Evolutionary conservation across 139 green algal genomes (phyloP), one percentile per base, ranked within the genome.

Genomic region (Haematococcus sp.): DNA sequence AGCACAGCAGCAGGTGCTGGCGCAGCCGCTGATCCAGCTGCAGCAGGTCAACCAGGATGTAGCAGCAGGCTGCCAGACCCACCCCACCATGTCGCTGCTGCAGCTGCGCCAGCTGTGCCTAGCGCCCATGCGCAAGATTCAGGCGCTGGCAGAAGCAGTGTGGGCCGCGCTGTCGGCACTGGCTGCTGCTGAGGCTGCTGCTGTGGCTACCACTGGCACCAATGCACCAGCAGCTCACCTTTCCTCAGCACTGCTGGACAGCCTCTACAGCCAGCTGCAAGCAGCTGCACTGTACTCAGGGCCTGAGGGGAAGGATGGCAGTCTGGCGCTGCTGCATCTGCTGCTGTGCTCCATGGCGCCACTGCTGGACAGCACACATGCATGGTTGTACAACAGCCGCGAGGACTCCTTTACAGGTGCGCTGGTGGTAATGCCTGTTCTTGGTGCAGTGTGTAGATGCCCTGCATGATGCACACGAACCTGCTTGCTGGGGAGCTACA

Each of bases 241-340:
- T 30, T 68, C 61, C 32, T 46, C 25, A 13, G 31, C 33, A 13
- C 61, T 68, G 61, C 31, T 68, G 30, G 61, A 68, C 35, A 22
- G 15, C 2, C 31, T 68, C 33, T 5, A 61, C 1, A 23, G 25
- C 22, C 32, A 40, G 33, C 49, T 72, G 13, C 44, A 59, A 5
- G 32, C 27, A 34, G 44, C 70, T n/a, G 44, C 58, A 4, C 33
- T 59, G 30, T 33, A 31, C 27, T 33, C 46, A 23, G 55, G 35
- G 40, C 70, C 31, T 4, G 20, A 60, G 68, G 68, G 4, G 20
- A 20, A 46, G 46, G 67, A 19, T 7, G 27, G 27, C n/a, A 27
- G 63, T 23, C 73, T 73, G 63, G 23, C 20, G 49, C 11, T 78
- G 73, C 61, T 73, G 33, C 63, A 68, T 33, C 63, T 73, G 73